Base-by-base conservation (phyloP, 2,329 filamentous ascomycete species). In the Ophiostoma ulmi region DNA sequence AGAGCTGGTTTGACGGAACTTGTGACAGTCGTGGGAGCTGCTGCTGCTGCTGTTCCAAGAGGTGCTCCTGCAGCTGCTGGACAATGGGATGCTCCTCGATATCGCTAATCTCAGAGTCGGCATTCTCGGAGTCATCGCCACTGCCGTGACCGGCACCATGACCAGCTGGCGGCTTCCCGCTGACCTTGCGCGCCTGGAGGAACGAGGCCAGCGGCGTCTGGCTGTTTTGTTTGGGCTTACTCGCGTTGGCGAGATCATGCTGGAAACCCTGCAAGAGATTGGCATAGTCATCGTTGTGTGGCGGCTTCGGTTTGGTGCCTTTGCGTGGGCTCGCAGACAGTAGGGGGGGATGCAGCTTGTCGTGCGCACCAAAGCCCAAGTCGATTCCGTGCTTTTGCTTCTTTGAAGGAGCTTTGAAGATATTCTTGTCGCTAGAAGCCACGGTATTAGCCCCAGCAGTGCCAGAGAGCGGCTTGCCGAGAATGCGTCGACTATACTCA, bases 401-500 rank as follows among this genome's bases (percentile, higher is more conserved):
- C 22, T 13, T 48, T 1, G 44, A 14, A 35, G 79, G 4, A 1
- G 17, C 39, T 20, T 38, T 68, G 1, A 39, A 36, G 6, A 39
- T 22, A n/a, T 67, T 26, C 41, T 26, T 31, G 39, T n/a, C n/a
- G 10, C 26, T 26, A 14, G 64, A 22, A 5, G 64, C 38, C 20
- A 3, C 20, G 14, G 6, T 31, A 11, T 11, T 17, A 8, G 63
- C 4, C 3, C 3, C 63, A 10, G 61, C 20, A 20, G 35, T 35
- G 17, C 63, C 36, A 8, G 65, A 26, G 11, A 44, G 44, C 10
- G 41, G 61, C 67, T 38, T 77, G 1, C 81, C 80, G 31, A 84
- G 83, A 72, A 84, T 79, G 22, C 79, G 80, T 74, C 82, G 80
- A 73, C 86, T 83, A 73, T 93, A 92, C n/a, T 82, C 83, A 75